These are phyloP conservation scores for Eremothecium cymbalariae DNA, from an alignment of 1,139 yeast genomes.

Conservation along the genomic window DNA sequence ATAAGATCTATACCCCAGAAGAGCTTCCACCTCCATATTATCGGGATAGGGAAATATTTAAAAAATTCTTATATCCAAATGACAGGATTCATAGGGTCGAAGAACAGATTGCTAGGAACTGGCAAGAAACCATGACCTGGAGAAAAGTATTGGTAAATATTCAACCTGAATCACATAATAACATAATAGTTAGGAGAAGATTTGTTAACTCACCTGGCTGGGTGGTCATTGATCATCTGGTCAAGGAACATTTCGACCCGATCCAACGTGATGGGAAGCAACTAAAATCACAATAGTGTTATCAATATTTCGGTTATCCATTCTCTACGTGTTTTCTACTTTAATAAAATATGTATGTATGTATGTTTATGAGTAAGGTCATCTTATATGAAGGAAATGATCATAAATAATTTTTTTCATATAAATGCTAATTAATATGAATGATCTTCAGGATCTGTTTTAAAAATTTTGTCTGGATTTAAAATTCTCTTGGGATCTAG, in stretches of 20 bases:
- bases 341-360: not conserved
- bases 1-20: conserved; percentile 56
- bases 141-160: conserved; percentile 80
- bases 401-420: too few species aligned
- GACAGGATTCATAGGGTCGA: conserved; percentile 43
- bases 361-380: too few species aligned
- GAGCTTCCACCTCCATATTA: conserved; percentile 53
- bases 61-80: conserved; percentile 26
- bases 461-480: conserved; percentile 54
- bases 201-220: conserved; percentile 95
- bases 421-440: not conserved
- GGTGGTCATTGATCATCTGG: conserved; percentile 83
- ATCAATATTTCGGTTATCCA: too few species aligned
- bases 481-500: conserved; percentile 49
- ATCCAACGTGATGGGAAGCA: too few species aligned
- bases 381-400: too few species aligned
- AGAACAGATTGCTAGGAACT: conserved; percentile 78
- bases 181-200: conserved; percentile 78
- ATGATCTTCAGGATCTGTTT: conserved; percentile 46
- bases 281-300: conserved; percentile 9
- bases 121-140: conserved; percentile 86
- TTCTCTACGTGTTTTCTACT: not conserved
- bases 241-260: conserved; percentile 54
- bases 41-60: conserved; percentile 19
- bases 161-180: conserved; percentile 93